Percentiles rank a stretch among this genome's conserved stretches.
Conservation (phyloP, 2,329 filamentous ascomycete species). For the Cladophialophora exuberans region DNA sequence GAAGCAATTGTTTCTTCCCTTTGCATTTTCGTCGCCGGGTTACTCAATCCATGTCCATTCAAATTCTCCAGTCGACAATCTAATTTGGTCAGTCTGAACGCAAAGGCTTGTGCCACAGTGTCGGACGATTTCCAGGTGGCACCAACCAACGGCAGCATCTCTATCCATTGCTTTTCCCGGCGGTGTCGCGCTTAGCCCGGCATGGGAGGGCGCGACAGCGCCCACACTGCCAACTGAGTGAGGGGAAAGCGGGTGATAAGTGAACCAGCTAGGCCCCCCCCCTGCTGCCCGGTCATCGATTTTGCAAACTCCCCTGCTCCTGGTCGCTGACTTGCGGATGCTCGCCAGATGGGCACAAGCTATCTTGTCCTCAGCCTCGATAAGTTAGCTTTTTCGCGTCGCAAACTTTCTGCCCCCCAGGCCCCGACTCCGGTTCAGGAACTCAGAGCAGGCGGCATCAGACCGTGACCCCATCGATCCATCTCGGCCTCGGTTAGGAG, state of each 20-base stretch:
- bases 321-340: constrained; percentile 25
- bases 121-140: constrained; percentile 29
- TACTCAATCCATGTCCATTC: constrained; percentile 24
- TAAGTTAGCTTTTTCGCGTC: constrained; percentile 6
- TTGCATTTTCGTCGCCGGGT: constrained; percentile 19
- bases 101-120: constrained; percentile 27
- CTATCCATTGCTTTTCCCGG: constrained; percentile 21
- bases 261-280: constrained; percentile 18
- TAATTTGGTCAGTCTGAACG: constrained; percentile 22
- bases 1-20: constrained; percentile 4
- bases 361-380: constrained; percentile 21
- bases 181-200: constrained; percentile 26
- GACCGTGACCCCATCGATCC: constrained; percentile 43
- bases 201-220: constrained; percentile 18
- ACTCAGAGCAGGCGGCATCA: constrained; percentile 7
- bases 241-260: constrained; percentile 18
- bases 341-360: constrained; percentile 18
- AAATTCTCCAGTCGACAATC: constrained; percentile 24
- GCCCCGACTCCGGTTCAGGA: background rate
- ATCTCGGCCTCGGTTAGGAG: constrained; percentile 36
- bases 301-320: constrained; percentile 12
- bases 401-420: constrained; percentile 1
- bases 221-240: constrained; percentile 12
- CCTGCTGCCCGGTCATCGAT: background rate
- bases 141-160: constrained; percentile 24